Evolutionary conservation across 2,329 filamentous ascomycete species (phyloP), one percentile per base, ranked within the genome.

Genomic region (Talaromyces sp.): DNA sequence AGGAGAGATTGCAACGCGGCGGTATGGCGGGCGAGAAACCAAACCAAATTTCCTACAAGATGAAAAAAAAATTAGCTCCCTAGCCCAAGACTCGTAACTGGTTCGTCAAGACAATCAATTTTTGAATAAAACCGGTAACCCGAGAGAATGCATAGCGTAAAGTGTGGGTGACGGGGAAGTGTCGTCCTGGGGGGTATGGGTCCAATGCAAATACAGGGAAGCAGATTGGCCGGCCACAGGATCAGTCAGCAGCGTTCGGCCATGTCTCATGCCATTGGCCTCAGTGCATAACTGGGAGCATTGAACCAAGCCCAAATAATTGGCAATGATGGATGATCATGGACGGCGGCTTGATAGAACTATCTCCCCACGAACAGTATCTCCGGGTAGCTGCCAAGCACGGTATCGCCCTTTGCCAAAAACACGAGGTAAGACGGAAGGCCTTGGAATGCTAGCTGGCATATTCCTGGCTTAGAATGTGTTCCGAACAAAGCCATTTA

Each of bases 381-480:
- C 39, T 8, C 19, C 9, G n/a, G 11, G n/a, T 9, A 25, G 22
- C 44, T 19, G 10, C 44, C 9, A 47, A 36, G 25, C 27, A 44
- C 11, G n/a, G 13, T 36, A 15, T 47, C n/a, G 19, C 58, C 55
- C 57, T 25, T 57, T 58, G 58, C 54, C 55, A 58, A 57, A 57
- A 54, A 60, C 57, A 55, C 42, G 47, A 32, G 36, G 19, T 15
- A 55, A 47, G 47, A 42, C n/a, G 55, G 66, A 71, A 53, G 22
- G 56, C 49, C 25, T 25, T 30, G 28, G 42, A 36, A 53, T 17
- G 70, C 72, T 72, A 69, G 73, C 27, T 53, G 13, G 25, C 49
- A n/a, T 22, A 53, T n/a, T 2, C 28, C 2, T 19, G 11, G 49
- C 49, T 53, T n/a, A 27, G 17, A 53, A 53, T 53, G 49, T 9